Conservation (phyloP, 2,329 filamentous ascomycete species). For the Fusarium sp. region DNA sequence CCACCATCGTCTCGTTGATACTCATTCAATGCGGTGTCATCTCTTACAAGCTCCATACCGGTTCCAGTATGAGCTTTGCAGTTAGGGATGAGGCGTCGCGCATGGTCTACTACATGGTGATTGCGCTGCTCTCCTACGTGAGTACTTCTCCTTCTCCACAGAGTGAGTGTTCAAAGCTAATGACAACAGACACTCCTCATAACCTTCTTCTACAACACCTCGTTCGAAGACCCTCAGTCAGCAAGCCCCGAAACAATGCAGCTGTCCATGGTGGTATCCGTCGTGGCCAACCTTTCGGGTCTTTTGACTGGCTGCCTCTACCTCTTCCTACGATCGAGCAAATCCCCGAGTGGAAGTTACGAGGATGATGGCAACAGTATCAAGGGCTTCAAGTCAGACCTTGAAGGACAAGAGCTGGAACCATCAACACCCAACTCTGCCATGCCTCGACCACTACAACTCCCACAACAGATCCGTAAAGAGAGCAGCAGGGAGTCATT, state of each 20-base stretch:
- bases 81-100: conserved; percentile 70
- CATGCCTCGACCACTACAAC: conserved; percentile 19
- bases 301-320: conserved; percentile 71
- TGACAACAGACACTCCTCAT: conserved; percentile 62
- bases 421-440: conserved; percentile 12
- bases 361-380: conserved; percentile 42
- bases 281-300: conserved; percentile 71
- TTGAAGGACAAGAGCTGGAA: conserved; percentile 26
- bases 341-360: conserved; percentile 60
- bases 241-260: conserved; percentile 54
- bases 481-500: conserved; percentile 23
- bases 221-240: conserved; percentile 52
- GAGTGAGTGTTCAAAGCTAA: conserved; percentile 46
- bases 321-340: conserved; percentile 70
- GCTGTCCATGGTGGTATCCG: conserved; percentile 68
- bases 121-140: conserved; percentile 66
- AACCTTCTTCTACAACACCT: conserved; percentile 68
- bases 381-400: conserved; percentile 30
- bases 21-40: conserved; percentile 61
- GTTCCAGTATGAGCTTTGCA: conserved; percentile 61
- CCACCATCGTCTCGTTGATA: conserved; percentile 59
- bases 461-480: conserved; percentile 21
- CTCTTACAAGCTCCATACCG: conserved; percentile 64
- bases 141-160: conserved; percentile 42
- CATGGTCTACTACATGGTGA: conserved; percentile 71